A percentile compares a stretch with the other conserved stretches of the same genome.
Evolutionary conservation across 176 grass and related monocot species (phyloP).

Genomic region (Paspalum notatum): DNA sequence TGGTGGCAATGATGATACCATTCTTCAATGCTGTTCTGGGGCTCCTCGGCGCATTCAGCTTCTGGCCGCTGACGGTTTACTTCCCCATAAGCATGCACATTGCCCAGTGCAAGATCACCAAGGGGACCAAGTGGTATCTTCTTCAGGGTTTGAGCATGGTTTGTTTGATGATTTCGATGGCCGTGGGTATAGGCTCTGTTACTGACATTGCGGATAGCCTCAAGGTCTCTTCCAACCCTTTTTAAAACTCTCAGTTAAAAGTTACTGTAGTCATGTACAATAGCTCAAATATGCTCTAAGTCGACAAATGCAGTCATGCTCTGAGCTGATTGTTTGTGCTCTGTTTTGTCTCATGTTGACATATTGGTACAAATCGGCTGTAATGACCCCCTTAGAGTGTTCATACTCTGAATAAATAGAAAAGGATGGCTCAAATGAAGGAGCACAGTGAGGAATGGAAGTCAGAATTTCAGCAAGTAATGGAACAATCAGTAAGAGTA

Average conservation of each 20-base stretch:
- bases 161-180: constrained; percentile 62
- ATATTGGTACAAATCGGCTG: not conserved
- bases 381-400: constrained; percentile 8
- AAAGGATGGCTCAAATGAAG: not conserved
- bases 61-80: constrained; percentile 87
- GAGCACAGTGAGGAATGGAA: constrained; percentile 6
- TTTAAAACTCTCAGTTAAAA: constrained; percentile 60
- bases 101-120: constrained; percentile 57
- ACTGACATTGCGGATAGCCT: constrained; percentile 70
- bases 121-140: constrained; percentile 57
- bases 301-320: constrained; percentile 8
- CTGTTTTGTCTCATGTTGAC: constrained; percentile 11
- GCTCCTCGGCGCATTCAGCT: constrained; percentile 77
- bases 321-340: constrained; percentile 18
- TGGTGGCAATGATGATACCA: constrained; percentile 77
- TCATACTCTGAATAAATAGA: constrained; percentile 38
- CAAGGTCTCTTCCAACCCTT: constrained; percentile 51
- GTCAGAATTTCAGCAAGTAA: not conserved
- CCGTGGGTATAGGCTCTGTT: constrained; percentile 68
- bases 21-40: constrained; percentile 89
- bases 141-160: constrained; percentile 62
- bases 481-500: not conserved
- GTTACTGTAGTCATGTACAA: constrained; percentile 38
- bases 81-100: constrained; percentile 90
- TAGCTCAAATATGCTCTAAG: not conserved